These are phyloP conservation scores for Achaetomiella virescens DNA, from an alignment of 495 filamentous ascomycete genomes.

Conservation along the genomic window DNA sequence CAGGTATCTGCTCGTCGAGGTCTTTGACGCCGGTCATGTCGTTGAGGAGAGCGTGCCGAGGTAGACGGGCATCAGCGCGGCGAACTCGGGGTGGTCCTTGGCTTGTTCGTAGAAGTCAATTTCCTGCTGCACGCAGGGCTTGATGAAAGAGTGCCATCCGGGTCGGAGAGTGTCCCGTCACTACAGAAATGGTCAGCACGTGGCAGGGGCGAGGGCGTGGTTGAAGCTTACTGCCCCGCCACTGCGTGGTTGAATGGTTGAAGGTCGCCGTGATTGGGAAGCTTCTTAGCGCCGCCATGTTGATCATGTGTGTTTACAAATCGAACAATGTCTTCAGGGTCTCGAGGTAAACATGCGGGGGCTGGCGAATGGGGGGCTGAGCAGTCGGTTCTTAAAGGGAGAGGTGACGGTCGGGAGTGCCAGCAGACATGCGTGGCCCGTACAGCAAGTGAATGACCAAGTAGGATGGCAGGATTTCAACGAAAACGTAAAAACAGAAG, in stretches of 20 bases:
- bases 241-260: conserved; percentile 74
- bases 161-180: conserved; percentile 84
- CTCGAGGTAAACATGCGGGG: not conserved
- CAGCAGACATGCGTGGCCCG: conserved; percentile 4
- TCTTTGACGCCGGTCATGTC: conserved; percentile 38
- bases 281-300: conserved; percentile 26
- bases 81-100: conserved; percentile 59
- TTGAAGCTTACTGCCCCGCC: conserved; percentile 80
- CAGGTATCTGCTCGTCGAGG: conserved; percentile 48
- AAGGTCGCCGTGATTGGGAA: conserved; percentile 50
- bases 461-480: not conserved
- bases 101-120: conserved; percentile 88
- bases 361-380: not conserved
- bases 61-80: conserved; percentile 75
- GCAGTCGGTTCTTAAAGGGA: conserved; percentile 1
- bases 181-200: conserved; percentile 40
- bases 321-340: not conserved
- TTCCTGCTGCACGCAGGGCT: conserved; percentile 84
- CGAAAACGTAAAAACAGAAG: not conserved
- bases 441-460: not conserved
- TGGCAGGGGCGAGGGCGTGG: not conserved
- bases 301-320: not conserved
- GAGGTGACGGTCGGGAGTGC: conserved; percentile 6
- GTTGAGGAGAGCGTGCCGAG: conserved; percentile 66
- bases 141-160: conserved; percentile 82